These are phyloP conservation scores for Eremochloa ophiuroides DNA, from an alignment of 176 grass and related monocot genomes.

Conservation along the genomic window DNA sequence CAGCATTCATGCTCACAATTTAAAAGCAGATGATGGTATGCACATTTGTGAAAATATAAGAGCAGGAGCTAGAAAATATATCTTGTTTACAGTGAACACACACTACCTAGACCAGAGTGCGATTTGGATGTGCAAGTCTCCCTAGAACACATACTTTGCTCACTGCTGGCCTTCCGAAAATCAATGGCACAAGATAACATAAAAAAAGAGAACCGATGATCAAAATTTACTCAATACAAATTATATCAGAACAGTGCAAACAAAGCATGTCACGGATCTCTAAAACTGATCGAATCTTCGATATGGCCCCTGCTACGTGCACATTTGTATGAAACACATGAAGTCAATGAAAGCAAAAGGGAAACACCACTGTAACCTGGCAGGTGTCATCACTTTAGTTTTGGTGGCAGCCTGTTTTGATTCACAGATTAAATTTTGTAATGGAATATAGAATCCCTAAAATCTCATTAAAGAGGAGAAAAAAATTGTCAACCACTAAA, in stretches of 20 bases:
- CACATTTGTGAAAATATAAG: neutral
- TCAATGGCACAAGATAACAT: neutral
- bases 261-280: too few relatives aligned
- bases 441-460: too few relatives aligned
- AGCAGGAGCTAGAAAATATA: neutral
- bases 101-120: slow-evolving; percentile 69
- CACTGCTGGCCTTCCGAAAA: slow-evolving; percentile 68
- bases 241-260: neutral
- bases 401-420: too few relatives aligned
- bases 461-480: too few relatives aligned
- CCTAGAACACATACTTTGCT: slow-evolving; percentile 84
- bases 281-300: too few relatives aligned
- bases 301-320: too few relatives aligned
- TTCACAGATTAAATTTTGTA: too few relatives aligned
- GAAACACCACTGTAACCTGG: too few relatives aligned
- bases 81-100: neutral
- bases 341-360: too few relatives aligned
- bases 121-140: slow-evolving; percentile 51
- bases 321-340: too few relatives aligned
- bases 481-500: too few relatives aligned
- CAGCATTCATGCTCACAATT: neutral
- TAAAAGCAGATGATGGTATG: neutral
- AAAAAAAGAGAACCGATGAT: slow-evolving; percentile 5
- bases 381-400: too few relatives aligned
- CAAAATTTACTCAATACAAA: neutral